Evolutionary conservation across 208 protist species (phyloP).

Genomic region (Acanthamoeba sp.): DNA sequence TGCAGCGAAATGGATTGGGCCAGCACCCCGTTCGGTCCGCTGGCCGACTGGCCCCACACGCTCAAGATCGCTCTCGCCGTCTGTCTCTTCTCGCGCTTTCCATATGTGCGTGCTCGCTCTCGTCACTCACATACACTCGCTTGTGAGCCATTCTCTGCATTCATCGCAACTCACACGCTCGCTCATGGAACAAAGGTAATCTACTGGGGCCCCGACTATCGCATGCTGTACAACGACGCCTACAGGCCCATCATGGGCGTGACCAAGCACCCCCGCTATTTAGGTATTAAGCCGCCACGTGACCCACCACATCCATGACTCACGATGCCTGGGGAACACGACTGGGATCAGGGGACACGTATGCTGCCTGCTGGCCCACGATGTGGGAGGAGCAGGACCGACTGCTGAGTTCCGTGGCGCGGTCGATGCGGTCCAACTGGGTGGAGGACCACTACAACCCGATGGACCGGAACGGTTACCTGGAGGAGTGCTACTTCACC

Average conservation of each 20-base stretch:
- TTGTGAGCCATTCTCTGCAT: no score
- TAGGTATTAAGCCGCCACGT: background rate
- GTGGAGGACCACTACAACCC: constrained; percentile 1
- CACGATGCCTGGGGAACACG: background rate
- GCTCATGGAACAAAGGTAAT: background rate
- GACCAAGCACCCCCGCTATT: constrained; percentile 1
- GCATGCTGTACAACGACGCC: constrained; percentile 47
- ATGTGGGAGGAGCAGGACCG: background rate
- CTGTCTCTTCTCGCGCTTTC: constrained; percentile 33
- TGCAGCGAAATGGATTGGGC: constrained; percentile 49
- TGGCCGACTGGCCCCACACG: constrained; percentile 29
- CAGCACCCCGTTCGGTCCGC: constrained; percentile 14
- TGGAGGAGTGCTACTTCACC: constrained; percentile 70
- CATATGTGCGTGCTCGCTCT: background rate
- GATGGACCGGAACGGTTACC: constrained; percentile 8
- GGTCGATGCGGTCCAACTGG: constrained; percentile 20
- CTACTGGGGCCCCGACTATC: background rate
- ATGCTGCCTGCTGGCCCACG: background rate
- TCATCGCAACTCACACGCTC: background rate
- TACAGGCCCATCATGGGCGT: constrained; percentile 16
- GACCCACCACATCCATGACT: background rate
- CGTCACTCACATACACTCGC: background rate
- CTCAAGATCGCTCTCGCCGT: constrained; percentile 39
- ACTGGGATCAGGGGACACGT: background rate
- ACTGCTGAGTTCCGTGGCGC: background rate